A percentile compares a stretch with the other conserved stretches of the same genome.
phyloP scores from a whole-genome alignment of 2,329 filamentous ascomycete genomes.

The Huntiella moniliformis region DNA sequence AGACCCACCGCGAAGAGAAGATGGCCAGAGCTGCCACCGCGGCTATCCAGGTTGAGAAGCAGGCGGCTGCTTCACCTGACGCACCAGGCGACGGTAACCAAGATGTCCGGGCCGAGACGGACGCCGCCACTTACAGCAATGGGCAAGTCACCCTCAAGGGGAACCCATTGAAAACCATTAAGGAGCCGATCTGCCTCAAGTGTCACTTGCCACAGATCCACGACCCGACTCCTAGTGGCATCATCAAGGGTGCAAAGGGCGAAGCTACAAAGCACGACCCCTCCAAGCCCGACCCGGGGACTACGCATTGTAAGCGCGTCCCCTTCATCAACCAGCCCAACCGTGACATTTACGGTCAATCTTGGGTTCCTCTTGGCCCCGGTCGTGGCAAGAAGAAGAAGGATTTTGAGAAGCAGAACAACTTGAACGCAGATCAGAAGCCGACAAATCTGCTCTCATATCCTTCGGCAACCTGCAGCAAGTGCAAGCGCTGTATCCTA shows the following conservation, averaged over 20 bases:
- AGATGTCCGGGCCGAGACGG: constrained; percentile 41
- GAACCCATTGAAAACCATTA: constrained; percentile 52
- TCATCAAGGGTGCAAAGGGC: constrained; percentile 31
- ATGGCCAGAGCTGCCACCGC: constrained; percentile 48
- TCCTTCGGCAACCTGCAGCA: constrained; percentile 47
- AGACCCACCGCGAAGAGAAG: constrained; percentile 64
- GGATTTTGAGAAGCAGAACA: constrained; percentile 45
- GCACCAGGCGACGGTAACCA: constrained; percentile 33
- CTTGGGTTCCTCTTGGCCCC: constrained; percentile 53
- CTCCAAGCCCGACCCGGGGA: constrained; percentile 39
- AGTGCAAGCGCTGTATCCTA: constrained; percentile 46
- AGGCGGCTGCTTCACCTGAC: constrained; percentile 36
- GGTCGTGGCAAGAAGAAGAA: constrained; percentile 64
- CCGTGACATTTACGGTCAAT: constrained; percentile 68
- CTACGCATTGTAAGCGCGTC: constrained; percentile 62
- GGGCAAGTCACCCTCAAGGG: constrained; percentile 50
- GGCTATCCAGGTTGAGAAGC: constrained; percentile 44
- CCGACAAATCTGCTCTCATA: constrained; percentile 44
- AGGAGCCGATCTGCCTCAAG: constrained; percentile 53
- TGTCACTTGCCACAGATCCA: constrained; percentile 58
- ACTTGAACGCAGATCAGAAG: constrained; percentile 31
- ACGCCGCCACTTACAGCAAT: constrained; percentile 52
- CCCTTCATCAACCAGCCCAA: constrained; percentile 60
- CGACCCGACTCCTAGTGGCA: constrained; percentile 45
- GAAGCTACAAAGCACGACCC: no score